Conservation (phyloP, 345 rosid species). For the Gossypium mustelinum region DNA sequence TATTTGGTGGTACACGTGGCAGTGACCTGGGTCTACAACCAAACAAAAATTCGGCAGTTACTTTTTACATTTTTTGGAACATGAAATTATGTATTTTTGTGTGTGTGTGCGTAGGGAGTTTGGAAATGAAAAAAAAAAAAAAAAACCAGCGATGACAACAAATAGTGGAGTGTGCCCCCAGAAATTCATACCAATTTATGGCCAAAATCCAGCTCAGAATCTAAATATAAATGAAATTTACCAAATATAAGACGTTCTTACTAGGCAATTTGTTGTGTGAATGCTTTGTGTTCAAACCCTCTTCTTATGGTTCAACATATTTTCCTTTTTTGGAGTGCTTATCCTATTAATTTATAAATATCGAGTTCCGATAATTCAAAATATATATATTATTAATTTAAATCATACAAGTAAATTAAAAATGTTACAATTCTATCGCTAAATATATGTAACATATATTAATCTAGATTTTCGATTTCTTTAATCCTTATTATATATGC, state of each 20-base stretch:
- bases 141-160: neutral
- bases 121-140: no score
- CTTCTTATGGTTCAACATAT: neutral
- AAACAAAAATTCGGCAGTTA: neutral
- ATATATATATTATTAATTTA: no score
- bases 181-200: conserved; percentile 16
- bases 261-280: conserved; percentile 14
- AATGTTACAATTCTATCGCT: no score
- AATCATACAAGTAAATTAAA: no score
- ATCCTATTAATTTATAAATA: no score
- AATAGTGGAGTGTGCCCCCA: neutral
- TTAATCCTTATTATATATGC: no score
- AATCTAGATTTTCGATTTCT: no score
- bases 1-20: neutral
- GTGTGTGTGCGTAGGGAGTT: no score
- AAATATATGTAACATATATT: no score
- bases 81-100: no score
- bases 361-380: no score
- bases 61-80: neutral
- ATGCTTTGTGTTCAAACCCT: conserved; percentile 19
- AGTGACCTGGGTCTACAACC: neutral
- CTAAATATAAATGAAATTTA: conserved; percentile 21
- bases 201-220: conserved; percentile 27
- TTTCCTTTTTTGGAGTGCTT: conserved; percentile 6
- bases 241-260: conserved; percentile 21